A percentile compares a stretch with the other conserved stretches of the same genome.
phyloP scores from a whole-genome alignment of 768 basidiomycete genomes.

The Xerocomus potaroensis region DNA sequence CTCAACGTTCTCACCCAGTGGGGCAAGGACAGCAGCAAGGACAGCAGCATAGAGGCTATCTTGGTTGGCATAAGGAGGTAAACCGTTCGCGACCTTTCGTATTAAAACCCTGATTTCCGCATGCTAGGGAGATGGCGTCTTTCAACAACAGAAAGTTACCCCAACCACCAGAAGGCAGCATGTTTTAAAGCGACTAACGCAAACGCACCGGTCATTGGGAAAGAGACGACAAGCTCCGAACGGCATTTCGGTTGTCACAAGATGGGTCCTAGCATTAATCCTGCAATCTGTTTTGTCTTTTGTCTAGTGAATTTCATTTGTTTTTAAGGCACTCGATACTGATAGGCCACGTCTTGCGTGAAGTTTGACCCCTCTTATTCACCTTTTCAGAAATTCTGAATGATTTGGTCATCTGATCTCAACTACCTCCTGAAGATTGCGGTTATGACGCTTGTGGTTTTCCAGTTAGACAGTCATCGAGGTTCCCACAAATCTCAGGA shows the following conservation, averaged over 20 bases:
- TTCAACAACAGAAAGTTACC: slow-evolving; percentile 89
- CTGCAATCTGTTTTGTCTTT: slow-evolving; percentile 15
- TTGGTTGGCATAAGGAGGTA: slow-evolving; percentile 92
- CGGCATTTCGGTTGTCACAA: slow-evolving; percentile 8
- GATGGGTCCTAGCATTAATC: slow-evolving; percentile 21
- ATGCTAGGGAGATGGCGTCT: slow-evolving; percentile 86
- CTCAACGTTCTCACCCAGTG: slow-evolving; percentile 72
- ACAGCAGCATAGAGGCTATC: slow-evolving; percentile 79
- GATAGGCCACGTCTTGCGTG: background rate
- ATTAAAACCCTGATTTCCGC: slow-evolving; percentile 6
- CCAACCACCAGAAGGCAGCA: slow-evolving; percentile 88
- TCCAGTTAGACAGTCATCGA: no score
- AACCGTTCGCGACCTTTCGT: background rate
- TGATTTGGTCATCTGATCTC: background rate
- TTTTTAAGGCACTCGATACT: slow-evolving; percentile 4
- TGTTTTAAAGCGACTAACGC: slow-evolving; percentile 44
- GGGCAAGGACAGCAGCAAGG: slow-evolving; percentile 61
- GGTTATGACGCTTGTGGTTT: no score
- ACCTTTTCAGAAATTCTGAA: background rate
- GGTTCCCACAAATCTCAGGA: no score
- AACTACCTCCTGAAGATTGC: no score
- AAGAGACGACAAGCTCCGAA: slow-evolving; percentile 11
- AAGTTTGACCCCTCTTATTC: background rate
- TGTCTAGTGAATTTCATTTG: slow-evolving; percentile 15
- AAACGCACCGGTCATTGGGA: slow-evolving; percentile 9